Evolutionary conservation across 2,329 filamentous ascomycete species (phyloP), one percentile per base, ranked within the genome.

Genomic region (Fusarium humuli): DNA sequence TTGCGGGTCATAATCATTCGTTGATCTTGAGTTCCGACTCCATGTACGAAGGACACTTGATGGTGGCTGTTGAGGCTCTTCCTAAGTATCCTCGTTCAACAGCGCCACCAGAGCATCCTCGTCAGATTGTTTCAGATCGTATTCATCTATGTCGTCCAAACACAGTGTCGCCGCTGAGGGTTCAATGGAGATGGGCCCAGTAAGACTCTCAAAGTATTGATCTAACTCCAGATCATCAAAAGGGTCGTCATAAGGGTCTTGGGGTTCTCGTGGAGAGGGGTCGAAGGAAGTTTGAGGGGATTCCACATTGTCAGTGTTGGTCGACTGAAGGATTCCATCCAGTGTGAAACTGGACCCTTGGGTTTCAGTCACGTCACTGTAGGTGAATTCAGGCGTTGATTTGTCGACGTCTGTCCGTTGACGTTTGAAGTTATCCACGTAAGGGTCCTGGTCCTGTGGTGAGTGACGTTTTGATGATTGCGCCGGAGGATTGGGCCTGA

Each of bases 1-100:
- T 27, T 57, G 76, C n/a, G 77, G 73, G 55, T 82, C 81, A 55
- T 78, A 82, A 45, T 79, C 77, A 10, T 73, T 71, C 6, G 73
- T 77, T 11, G 77, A 79, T 50, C 75, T 77, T 4, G 80, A 81
- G 27, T 77, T 76, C 44, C 73, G 65, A 46, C 79, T 76, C 69
- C 77, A 78, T 57, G 61, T 71, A 61, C 74, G 68, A 18, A 78
- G 50, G n/a, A 82, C 72, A 54, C 78, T 82, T 7, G 80, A 73
- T 12, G 75, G 75, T 29, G 75, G 73, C 20, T 55, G 55, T 45
- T 70, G 53, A 48, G 23, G 57, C 34, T 60, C 60, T 53, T 64
- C 29, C 29, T 48, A 61, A 20, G 52, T 23, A 25, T 44, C 37
- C 16, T 41, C 61, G 14, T 62, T 47, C 29, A 72, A 37, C 47